phyloP scores from a whole-genome alignment of 2,329 filamentous ascomycete genomes.

The Hymenoscyphus occultus region DNA sequence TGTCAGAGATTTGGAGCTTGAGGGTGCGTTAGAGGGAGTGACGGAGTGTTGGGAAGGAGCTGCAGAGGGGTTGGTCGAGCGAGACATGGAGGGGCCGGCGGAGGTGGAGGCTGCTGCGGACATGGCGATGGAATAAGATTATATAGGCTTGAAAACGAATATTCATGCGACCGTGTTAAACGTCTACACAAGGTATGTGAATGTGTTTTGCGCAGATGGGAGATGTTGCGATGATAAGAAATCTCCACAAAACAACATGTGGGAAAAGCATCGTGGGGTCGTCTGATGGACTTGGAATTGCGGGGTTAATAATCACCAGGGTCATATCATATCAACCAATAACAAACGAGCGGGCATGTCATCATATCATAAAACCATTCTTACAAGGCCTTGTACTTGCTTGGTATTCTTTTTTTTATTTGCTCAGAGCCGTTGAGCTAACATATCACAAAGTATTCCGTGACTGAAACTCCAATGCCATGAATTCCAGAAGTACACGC shows the following conservation, averaged over 20 bases:
- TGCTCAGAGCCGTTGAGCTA: constrained; percentile 28
- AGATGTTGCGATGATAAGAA: background rate
- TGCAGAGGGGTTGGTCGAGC: constrained; percentile 8
- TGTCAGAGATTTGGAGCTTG: constrained; percentile 7
- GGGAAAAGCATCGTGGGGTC: constrained; percentile 15
- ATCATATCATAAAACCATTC: constrained; percentile 4
- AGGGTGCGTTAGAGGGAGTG: constrained; percentile 7
- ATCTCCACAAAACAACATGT: background rate
- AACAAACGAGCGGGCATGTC: background rate
- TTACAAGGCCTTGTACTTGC: background rate
- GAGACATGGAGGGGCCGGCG: background rate
- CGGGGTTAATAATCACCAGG: constrained; percentile 21
- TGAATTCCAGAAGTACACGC: constrained; percentile 36
- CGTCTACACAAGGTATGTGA: background rate
- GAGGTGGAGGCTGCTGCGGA: constrained; percentile 14
- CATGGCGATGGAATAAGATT: background rate
- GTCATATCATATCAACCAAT: constrained; percentile 3
- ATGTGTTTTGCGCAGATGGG: background rate
- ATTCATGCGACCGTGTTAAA: background rate
- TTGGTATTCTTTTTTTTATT: constrained; percentile 33
- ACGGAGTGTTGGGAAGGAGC: constrained; percentile 9
- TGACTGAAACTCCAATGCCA: constrained; percentile 34
- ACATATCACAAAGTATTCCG: constrained; percentile 24
- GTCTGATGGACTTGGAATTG: constrained; percentile 10
- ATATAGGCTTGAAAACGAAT: background rate